phyloP scores from a whole-genome alignment of 169 alveolate species.

The Cryptosporidium baileyi region DNA sequence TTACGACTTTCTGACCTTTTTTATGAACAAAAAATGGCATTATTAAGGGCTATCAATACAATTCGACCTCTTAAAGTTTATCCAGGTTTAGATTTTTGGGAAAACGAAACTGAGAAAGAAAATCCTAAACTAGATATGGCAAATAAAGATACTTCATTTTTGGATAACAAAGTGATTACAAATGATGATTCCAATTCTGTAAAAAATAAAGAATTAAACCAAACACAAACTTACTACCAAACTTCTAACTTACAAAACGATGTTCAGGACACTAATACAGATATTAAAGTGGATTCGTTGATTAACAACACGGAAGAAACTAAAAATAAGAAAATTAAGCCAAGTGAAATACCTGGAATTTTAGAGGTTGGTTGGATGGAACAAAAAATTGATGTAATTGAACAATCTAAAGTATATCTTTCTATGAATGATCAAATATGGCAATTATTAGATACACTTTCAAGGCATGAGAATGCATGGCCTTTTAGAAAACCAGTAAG shows the following conservation, averaged over 20 bases:
- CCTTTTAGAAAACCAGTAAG: conserved; percentile 96
- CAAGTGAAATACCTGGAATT: conserved; percentile 90
- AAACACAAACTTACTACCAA: background rate
- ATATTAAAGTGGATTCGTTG: background rate
- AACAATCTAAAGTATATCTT: conserved; percentile 54
- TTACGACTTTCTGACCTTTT: conserved; percentile 88
- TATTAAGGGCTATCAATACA: conserved; percentile 82
- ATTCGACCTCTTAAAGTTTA: conserved; percentile 81
- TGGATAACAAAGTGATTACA: background rate
- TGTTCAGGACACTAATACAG: no score
- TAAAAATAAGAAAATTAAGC: conserved; percentile 70
- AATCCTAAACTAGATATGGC: background rate
- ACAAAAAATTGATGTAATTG: conserved; percentile 71
- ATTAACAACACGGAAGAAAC: background rate
- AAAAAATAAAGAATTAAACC: background rate
- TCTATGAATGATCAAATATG: conserved; percentile 84
- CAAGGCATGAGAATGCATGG: conserved; percentile 89
- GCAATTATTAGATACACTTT: conserved; percentile 79
- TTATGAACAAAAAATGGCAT: conserved; percentile 88
- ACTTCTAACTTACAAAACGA: no score
- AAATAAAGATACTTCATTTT: conserved; percentile 42
- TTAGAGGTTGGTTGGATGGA: conserved; percentile 91
- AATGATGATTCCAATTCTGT: conserved; percentile 5
- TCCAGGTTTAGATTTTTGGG: conserved; percentile 85
- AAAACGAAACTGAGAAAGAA: conserved; percentile 23